These are phyloP conservation scores for Agastache rugosa DNA, from an alignment of 257 asterid genomes.

Conservation along the genomic window DNA sequence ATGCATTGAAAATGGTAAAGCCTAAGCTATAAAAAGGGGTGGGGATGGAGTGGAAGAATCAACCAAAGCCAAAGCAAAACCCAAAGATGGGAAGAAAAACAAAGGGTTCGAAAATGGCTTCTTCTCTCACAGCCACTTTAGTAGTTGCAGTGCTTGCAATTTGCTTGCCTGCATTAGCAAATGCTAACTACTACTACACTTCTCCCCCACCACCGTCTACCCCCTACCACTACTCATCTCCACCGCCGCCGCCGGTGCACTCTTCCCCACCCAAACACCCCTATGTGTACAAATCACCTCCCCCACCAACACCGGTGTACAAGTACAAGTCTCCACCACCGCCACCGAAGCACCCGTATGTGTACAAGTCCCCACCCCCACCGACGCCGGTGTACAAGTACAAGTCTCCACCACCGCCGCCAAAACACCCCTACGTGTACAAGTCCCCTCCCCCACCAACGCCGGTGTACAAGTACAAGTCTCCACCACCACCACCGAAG, in stretches of 20 bases:
- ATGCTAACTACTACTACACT: constrained; percentile 36
- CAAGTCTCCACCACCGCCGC: constrained; percentile 8
- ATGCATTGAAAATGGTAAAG: constrained; percentile 24
- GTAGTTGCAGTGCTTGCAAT: constrained; percentile 42
- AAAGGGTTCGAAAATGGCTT: constrained; percentile 31
- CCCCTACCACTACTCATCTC: constrained; percentile 13
- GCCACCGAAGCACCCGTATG: background rate
- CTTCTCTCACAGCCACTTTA: constrained; percentile 33
- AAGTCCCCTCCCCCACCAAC: background rate
- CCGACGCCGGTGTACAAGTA: background rate
- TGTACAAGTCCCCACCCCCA: background rate
- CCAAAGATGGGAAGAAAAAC: constrained; percentile 37
- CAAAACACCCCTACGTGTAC: background rate
- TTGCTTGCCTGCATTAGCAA: constrained; percentile 34
- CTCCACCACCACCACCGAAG: background rate
- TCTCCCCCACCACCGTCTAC: constrained; percentile 36
- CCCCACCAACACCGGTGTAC: background rate
- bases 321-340: constrained; percentile 3
- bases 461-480: background rate
- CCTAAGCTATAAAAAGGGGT: constrained; percentile 40
- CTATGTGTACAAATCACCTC: constrained; percentile 4
- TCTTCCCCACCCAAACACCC: constrained; percentile 24
- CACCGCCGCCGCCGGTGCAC: constrained; percentile 34
- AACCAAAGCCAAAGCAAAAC: background rate
- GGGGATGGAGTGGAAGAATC: constrained; percentile 11